A percentile compares a stretch with the other conserved stretches of the same genome.
Conservation (phyloP, 345 rosid species). For the Syzygium jambos region DNA sequence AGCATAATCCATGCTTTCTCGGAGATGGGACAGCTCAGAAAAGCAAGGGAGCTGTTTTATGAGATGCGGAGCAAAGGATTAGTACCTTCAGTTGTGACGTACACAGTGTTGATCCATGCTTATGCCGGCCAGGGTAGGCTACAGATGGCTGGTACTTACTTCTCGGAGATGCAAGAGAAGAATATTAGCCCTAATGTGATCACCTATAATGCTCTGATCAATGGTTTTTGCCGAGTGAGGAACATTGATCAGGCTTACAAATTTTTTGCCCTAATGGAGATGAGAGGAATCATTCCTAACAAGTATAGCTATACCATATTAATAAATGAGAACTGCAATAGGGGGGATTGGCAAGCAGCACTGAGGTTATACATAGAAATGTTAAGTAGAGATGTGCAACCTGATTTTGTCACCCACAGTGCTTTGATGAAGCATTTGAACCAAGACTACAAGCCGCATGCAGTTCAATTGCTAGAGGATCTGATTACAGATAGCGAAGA, state of each 20-base stretch:
- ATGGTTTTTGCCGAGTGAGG: slow-evolving; percentile 53
- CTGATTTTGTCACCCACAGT: slow-evolving; percentile 47
- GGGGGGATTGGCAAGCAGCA: slow-evolving; percentile 49
- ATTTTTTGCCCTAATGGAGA: slow-evolving; percentile 48
- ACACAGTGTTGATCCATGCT: slow-evolving; percentile 66
- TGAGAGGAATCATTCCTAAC: slow-evolving; percentile 45
- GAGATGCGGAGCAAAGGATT: slow-evolving; percentile 45
- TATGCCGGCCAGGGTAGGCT: slow-evolving; percentile 48
- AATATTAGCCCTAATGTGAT: slow-evolving; percentile 53
- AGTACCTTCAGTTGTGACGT: slow-evolving; percentile 52
- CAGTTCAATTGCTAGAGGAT: slow-evolving; percentile 35
- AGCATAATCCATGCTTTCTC: slow-evolving; percentile 46
- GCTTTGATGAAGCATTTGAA: slow-evolving; percentile 51
- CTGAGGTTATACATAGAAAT: slow-evolving; percentile 58
- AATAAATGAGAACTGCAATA: slow-evolving; percentile 40
- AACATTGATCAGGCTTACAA: slow-evolving; percentile 38
- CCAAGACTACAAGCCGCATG: slow-evolving; percentile 34
- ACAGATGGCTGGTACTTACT: slow-evolving; percentile 37
- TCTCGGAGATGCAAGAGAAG: slow-evolving; percentile 47
- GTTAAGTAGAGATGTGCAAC: slow-evolving; percentile 49
- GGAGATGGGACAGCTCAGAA: slow-evolving; percentile 34
- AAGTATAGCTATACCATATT: slow-evolving; percentile 71
- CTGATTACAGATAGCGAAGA: slow-evolving; percentile 18
- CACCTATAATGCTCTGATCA: slow-evolving; percentile 60
- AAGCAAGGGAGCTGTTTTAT: slow-evolving; percentile 37